Conservation (phyloP, 306 rosid genomes). For the Elaeagnus macrophylla region DNA sequence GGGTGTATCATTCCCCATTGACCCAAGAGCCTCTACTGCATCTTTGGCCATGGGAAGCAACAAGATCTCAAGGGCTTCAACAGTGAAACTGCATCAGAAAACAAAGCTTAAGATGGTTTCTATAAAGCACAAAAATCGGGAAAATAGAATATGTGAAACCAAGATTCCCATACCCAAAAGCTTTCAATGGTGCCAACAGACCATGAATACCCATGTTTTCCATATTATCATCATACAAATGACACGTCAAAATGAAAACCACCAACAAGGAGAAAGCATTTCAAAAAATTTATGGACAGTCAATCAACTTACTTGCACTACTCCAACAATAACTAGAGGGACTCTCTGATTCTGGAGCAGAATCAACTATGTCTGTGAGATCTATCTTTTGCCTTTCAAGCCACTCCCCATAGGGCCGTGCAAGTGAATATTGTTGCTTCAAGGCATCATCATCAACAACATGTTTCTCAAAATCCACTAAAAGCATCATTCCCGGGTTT, state of each 20-base stretch:
- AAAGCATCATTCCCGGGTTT: slow-evolving; percentile 98
- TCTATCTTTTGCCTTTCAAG: no score
- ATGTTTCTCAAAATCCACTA: slow-evolving; percentile 92
- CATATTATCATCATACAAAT: no score
- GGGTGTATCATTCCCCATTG: no score
- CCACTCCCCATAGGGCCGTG: no score
- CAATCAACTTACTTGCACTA: slow-evolving; percentile 47
- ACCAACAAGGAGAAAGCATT: slow-evolving; percentile 2
- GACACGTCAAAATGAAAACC: slow-evolving; percentile 27
- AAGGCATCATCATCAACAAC: slow-evolving; percentile 83
- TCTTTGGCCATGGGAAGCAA: no score
- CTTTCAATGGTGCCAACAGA: slow-evolving; percentile 71
- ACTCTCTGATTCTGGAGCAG: no score
- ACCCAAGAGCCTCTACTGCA: no score
- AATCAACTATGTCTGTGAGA: no score
- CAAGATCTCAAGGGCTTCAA: no score
- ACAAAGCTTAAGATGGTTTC: slow-evolving; percentile 17
- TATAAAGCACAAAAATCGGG: slow-evolving; percentile 7
- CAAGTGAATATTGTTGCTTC: no score
- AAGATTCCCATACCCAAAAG: slow-evolving; percentile 63
- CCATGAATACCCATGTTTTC: no score
- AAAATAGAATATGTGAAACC: slow-evolving; percentile 13
- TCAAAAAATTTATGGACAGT: neutral
- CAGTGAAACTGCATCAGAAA: no score
- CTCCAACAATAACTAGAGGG: slow-evolving; percentile 69